Evolutionary conservation across 139 green algal species (phyloP), one percentile per base, ranked within the genome.

Genomic region (Tetratostichococcus sp.): DNA sequence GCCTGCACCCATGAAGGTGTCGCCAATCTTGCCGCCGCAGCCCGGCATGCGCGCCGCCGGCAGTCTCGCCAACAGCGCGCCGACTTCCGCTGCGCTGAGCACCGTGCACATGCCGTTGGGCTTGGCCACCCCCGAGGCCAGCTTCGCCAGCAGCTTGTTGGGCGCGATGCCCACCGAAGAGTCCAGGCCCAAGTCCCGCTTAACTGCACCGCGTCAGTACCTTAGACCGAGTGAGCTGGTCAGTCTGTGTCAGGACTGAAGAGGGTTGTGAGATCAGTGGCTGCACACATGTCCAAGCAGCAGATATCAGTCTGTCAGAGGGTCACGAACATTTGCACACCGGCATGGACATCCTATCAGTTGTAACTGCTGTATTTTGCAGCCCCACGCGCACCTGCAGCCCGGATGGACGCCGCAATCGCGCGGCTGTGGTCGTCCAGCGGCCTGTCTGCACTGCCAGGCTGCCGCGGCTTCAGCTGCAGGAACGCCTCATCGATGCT

Each of bases 91-190:
- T 35, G 14, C 17, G 17, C 19, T 17, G 2, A 62, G 50, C 50
- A 26, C 50, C 14, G 14, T 17, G 8, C 30, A 32, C 39, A 90
- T 39, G 26, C 90, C 90, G 72, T 94, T 83, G 28, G 90, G 90
- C 75, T 94, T 94, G 65, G 86, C 86, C 2, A 69, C 58, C 2
- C 79, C 57, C 32, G 80, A 87, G 4, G 89, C 87, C 33, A 91
- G 71, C 71, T 91, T 89, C 25, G 90, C 90, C 31, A 95, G 72
- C 72, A 93, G 81, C 76, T 88, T 87, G 74, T 93, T 94, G n/a
- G 43, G 67, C 1, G 80, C 88, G 0, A 94, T 80, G 28, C 90
- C 90, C 23, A 89, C 86, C 28, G 71, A 84, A 25, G 88, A 81
- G 4, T 42, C 69, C 33, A 91, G 71, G 16, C 79, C 79, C 69